Conservation (phyloP, 495 filamentous ascomycete genomes). For the Lophiotrema nucula region DNA sequence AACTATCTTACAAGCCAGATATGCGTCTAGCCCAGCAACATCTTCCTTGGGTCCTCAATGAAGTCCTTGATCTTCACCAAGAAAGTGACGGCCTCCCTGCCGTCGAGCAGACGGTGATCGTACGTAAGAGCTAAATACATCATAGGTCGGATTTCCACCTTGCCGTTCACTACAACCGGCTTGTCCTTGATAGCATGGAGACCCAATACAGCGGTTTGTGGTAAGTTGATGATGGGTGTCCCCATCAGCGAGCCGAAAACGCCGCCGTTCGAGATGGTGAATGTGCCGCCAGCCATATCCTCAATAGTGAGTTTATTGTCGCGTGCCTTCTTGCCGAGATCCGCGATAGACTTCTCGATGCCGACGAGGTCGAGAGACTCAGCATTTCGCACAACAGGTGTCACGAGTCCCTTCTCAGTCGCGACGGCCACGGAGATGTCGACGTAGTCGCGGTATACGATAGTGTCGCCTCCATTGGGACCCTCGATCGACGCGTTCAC, state of each 20-base stretch:
- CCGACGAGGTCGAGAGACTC: constrained; percentile 82
- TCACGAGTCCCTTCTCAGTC: constrained; percentile 96
- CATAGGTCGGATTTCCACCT: constrained; percentile 93
- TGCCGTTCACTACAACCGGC: constrained; percentile 83
- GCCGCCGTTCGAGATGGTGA: constrained; percentile 94
- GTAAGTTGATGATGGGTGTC: constrained; percentile 98
- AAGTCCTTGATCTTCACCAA: constrained; percentile 97
- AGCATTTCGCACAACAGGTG: constrained; percentile 91
- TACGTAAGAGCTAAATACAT: constrained; percentile 99
- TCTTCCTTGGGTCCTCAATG: constrained; percentile 92
- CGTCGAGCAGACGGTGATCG: constrained; percentile 92
- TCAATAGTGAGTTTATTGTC: constrained; percentile 98
- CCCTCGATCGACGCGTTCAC: constrained; percentile 98
- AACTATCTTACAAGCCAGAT: no score
- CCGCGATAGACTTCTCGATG: constrained; percentile 90
- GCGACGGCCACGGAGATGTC: constrained; percentile 97
- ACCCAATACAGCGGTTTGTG: constrained; percentile 92
- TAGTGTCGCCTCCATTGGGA: constrained; percentile 90
- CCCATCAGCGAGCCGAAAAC: constrained; percentile 86
- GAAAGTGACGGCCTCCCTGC: constrained; percentile 95
- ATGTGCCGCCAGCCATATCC: constrained; percentile 98
- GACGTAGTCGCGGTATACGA: constrained; percentile 97
- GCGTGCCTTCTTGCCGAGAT: constrained; percentile 94
- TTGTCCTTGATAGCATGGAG: constrained; percentile 98
- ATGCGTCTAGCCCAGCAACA: constrained; percentile 69